Evolutionary conservation across 2,329 filamentous ascomycete species (phyloP).

Genomic region (Sporothrix brunneoviolacea): DNA sequence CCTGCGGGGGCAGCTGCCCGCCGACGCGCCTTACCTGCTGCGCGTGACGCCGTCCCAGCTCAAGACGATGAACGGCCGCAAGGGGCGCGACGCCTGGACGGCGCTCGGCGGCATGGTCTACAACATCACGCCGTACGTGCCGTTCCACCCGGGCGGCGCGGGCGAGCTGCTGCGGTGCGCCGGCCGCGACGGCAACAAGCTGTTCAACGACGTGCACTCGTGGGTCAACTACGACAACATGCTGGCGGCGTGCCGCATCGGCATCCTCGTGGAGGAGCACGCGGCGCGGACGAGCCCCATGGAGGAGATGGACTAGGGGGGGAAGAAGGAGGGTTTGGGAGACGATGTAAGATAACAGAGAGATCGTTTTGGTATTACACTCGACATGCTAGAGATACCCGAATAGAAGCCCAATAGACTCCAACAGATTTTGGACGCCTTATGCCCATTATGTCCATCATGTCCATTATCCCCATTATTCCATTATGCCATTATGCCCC

Average conservation of each 20-base stretch:
- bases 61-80: constrained; percentile 70
- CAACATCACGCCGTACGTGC: constrained; percentile 82
- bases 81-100: constrained; percentile 84
- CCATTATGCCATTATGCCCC: neutral
- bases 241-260: constrained; percentile 56
- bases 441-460: too few relatives aligned
- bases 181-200: constrained; percentile 52
- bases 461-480: too few relatives aligned
- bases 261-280: constrained; percentile 55
- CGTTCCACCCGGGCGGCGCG: constrained; percentile 84
- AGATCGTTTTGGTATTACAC: too few relatives aligned
- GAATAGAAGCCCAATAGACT: neutral
- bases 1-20: constrained; percentile 46
- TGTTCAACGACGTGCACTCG: constrained; percentile 62
- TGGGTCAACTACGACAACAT: constrained; percentile 70
- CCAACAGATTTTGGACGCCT: too few relatives aligned
- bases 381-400: neutral
- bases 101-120: constrained; percentile 86
- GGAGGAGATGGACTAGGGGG: constrained; percentile 53
- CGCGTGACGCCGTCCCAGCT: constrained; percentile 80
- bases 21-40: constrained; percentile 50
- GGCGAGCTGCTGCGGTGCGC: constrained; percentile 62
- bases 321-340: neutral
- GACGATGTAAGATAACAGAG: neutral
- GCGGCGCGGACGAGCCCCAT: constrained; percentile 32